Evolutionary conservation across 192 early-diverging fungal genomes (phyloP).

Genomic region (Gonapodya prolifera): DNA sequence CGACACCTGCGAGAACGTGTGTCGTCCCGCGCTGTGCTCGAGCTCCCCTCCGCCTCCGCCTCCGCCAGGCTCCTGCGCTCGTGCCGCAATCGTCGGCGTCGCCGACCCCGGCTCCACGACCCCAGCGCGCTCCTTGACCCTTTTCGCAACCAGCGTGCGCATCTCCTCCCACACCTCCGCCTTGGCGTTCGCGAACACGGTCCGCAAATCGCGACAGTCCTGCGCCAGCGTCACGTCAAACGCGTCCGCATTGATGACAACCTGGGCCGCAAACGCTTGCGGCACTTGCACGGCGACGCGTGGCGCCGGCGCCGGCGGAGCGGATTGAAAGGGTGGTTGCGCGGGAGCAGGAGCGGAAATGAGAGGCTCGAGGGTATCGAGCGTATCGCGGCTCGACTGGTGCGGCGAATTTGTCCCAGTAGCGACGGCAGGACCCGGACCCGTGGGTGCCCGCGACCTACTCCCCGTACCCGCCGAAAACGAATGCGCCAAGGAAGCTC

Average conservation of each 20-base stretch:
- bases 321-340: background rate
- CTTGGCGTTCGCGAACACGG: slow-evolving; percentile 26
- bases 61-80: background rate
- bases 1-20: background rate
- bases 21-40: background rate
- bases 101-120: background rate
- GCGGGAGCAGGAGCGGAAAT: background rate
- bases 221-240: slow-evolving; percentile 26
- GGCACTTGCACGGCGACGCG: slow-evolving; percentile 14
- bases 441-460: background rate
- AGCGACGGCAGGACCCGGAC: background rate
- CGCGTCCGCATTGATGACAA: background rate
- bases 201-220: slow-evolving; percentile 28
- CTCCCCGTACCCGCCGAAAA: background rate
- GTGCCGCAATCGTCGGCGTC: slow-evolving; percentile 7
- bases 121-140: slow-evolving; percentile 4
- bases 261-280: background rate
- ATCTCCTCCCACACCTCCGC: slow-evolving; percentile 26
- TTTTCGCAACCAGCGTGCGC: slow-evolving; percentile 4
- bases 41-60: background rate
- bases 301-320: background rate
- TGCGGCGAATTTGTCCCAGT: background rate
- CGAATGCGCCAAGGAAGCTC: background rate
- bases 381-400: slow-evolving; percentile 25
- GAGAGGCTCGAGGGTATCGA: slow-evolving; percentile 20